Conservation (phyloP, 768 basidiomycete genomes). For the Tylopilus felleus region DNA sequence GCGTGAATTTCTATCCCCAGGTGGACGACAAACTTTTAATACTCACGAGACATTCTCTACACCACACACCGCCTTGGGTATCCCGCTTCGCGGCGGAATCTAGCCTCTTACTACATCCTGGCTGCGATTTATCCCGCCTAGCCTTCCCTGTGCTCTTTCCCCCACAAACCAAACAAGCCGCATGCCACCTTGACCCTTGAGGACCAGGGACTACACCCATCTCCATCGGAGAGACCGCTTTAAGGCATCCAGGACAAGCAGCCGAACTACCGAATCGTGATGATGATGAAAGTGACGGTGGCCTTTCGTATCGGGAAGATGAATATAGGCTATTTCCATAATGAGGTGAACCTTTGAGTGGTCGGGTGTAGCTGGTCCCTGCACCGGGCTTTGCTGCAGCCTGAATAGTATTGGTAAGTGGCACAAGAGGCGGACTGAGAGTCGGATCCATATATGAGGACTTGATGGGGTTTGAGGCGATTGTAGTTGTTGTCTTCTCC, state of each 20-base stretch:
- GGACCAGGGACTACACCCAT: conserved; percentile 83
- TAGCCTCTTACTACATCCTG: conserved; percentile 79
- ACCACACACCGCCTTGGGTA: conserved; percentile 70
- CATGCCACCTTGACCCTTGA: conserved; percentile 79
- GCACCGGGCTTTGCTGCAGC: conserved; percentile 4
- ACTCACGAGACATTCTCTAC: conserved; percentile 78
- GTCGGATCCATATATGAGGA: conserved; percentile 10
- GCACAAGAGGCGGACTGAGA: conserved; percentile 17
- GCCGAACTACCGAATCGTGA: conserved; percentile 40
- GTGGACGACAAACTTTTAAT: background rate
- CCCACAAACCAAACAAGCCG: conserved; percentile 74
- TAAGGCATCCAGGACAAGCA: conserved; percentile 72
- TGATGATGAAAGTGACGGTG: conserved; percentile 13
- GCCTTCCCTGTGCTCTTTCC: conserved; percentile 50
- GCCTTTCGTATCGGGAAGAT: conserved; percentile 32
- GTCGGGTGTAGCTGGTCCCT: conserved; percentile 7
- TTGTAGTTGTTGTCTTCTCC: conserved; percentile 24
- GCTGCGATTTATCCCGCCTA: conserved; percentile 52
- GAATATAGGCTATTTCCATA: conserved; percentile 17
- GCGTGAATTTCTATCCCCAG: conserved; percentile 3
- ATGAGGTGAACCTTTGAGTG: conserved; percentile 11
- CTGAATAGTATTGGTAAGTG: conserved; percentile 19
- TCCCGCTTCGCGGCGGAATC: conserved; percentile 82
- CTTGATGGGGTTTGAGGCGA: conserved; percentile 6
- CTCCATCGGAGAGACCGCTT: conserved; percentile 78